Evolutionary conservation across 1,284 basidiomycete species (phyloP).

Genomic region (Marasmius tenuissimus): DNA sequence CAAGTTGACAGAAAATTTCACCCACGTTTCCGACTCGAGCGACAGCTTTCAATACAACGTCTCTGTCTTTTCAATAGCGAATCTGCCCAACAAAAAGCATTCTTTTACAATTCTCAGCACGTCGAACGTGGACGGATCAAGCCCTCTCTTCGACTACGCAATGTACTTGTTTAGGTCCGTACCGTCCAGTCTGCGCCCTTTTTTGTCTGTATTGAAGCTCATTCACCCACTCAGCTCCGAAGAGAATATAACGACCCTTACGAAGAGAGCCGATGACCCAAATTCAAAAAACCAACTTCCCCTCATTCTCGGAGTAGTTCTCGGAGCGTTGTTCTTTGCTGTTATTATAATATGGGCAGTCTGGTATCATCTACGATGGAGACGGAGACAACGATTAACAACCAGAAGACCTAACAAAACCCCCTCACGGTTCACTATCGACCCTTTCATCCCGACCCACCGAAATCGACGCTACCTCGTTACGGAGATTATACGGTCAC

Average conservation of each 20-base stretch:
- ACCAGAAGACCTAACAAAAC: not conserved
- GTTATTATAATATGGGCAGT: not conserved
- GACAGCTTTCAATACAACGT: slow-evolving; percentile 7
- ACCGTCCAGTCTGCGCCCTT: not conserved
- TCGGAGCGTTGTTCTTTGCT: not conserved
- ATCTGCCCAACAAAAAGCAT: slow-evolving; percentile 1
- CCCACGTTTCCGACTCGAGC: not conserved
- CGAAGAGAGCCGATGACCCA: not conserved
- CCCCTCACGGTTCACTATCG: not conserved
- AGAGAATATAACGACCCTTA: not conserved
- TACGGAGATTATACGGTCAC: not conserved
- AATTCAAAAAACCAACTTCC: not conserved
- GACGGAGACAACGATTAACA: not conserved
- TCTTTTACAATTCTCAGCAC: slow-evolving; percentile 2
- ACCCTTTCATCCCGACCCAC: not conserved
- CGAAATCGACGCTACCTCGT: not conserved
- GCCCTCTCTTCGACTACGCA: slow-evolving; percentile 12
- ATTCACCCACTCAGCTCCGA: not conserved
- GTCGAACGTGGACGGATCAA: not conserved
- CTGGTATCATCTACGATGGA: not conserved
- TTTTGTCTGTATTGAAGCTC: not conserved
- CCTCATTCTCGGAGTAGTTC: not conserved
- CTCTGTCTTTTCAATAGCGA: slow-evolving; percentile 4
- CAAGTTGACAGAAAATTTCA: not conserved
- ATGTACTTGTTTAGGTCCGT: slow-evolving; percentile 1